These are phyloP conservation scores for Suillus discolor DNA, from an alignment of 768 basidiomycete species.

Conservation along the genomic window DNA sequence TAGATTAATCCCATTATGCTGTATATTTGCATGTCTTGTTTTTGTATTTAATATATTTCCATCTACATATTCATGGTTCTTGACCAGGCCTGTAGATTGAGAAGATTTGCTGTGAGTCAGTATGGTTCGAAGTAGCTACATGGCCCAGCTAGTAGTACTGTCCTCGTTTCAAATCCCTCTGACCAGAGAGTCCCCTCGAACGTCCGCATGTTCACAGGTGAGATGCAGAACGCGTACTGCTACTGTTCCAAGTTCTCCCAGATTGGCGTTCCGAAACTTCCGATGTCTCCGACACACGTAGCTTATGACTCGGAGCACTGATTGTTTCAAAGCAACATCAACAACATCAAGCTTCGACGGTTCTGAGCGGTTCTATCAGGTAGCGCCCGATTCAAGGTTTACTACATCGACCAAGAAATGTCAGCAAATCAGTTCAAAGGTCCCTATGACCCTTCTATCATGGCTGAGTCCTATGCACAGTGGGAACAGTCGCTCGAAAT, in stretches of 20 bases:
- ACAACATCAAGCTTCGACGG: background rate
- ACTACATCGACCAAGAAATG: background rate
- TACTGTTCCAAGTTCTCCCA: background rate
- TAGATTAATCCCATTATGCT: conserved; percentile 20
- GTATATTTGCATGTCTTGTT: conserved; percentile 13
- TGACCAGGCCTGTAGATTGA: conserved; percentile 5
- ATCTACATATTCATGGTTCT: conserved; percentile 6
- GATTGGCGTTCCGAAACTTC: background rate
- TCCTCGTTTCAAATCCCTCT: background rate
- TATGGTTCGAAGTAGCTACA: background rate
- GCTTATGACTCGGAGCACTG: background rate
- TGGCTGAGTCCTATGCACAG: conserved; percentile 6
- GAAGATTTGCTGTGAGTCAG: background rate
- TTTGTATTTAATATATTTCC: conserved; percentile 27
- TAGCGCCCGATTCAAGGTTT: conserved; percentile 28
- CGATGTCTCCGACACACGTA: background rate
- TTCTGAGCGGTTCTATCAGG: background rate
- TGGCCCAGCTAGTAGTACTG: background rate
- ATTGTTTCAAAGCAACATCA: conserved; percentile 1
- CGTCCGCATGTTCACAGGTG: background rate
- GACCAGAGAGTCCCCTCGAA: background rate
- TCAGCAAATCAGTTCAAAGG: background rate
- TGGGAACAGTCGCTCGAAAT: conserved; percentile 8
- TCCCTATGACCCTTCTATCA: conserved; percentile 3
- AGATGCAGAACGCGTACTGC: background rate